Evolutionary conservation across 2,329 filamentous ascomycete genomes (phyloP), one percentile per base, ranked within the genome.

Genomic region (Talaromyces sp.): DNA sequence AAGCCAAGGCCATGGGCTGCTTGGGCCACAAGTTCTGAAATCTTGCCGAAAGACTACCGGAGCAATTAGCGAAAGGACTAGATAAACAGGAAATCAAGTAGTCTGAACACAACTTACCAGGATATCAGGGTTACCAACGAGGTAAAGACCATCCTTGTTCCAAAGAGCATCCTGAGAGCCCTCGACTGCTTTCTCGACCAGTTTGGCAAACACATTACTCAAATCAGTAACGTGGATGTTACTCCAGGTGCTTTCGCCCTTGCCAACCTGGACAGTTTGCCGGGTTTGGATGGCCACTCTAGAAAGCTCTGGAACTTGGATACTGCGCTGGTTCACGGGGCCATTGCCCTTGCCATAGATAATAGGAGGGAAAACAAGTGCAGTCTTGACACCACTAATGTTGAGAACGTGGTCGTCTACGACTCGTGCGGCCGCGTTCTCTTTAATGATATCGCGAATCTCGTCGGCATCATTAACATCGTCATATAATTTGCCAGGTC

Each of bases 381-480:
- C 84, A 0, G 83, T 84, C 63, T 82, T 82, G 4, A 72, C 69
- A 39, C 76, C 73, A 44, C 69, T 64, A 0, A 79, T 74, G 0
- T 67, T 74, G 0, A 86, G 72, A 19, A 90, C 80, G 29, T 88
- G 77, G 65, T 85, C 82, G 68, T 91, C 88, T 3, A 89, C 82
- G 56, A 84, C 75, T 20, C 86, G 81, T 70, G 90, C 88, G 20
- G 77, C 60, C 81, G 70, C 53, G n/a, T 61, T 70, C 17, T 63
- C 42, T 27, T 67, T 63, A 8, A 73, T 70, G 6, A 73, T 60
- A n/a, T 65, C 62, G 2, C 60, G 67, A 27, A 76, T 55, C 46
- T 73, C 68, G 8, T 52, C 41, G 17, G 62, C 60, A 37, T 68
- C 69, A 4, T 57, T 52, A 0, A 75, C 49, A 54, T 78, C 76